Conservation (phyloP, 2,329 filamentous ascomycete species). For the Pestalotiopsis sp. region DNA sequence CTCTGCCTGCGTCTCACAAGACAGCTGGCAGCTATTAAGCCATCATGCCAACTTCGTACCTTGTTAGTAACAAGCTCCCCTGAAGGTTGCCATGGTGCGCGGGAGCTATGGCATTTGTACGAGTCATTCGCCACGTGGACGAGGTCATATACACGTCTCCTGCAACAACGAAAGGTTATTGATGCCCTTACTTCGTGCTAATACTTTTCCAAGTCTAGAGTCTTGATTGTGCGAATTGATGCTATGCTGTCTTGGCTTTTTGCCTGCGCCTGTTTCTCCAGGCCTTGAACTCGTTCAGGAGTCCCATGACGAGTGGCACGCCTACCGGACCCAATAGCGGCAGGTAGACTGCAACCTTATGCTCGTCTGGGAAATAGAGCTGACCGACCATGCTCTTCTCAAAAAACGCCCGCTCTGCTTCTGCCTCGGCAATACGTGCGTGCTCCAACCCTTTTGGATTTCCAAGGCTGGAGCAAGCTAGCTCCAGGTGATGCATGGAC, state of each 20-base stretch:
- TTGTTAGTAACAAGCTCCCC: too few species aligned
- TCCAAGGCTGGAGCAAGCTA: slow-evolving; percentile 74
- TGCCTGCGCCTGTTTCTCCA: slow-evolving; percentile 54
- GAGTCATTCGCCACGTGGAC: background rate
- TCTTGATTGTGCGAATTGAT: background rate
- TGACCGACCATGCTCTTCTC: slow-evolving; percentile 99
- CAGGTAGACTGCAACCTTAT: slow-evolving; percentile 95
- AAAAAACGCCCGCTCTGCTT: slow-evolving; percentile 94
- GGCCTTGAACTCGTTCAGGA: slow-evolving; percentile 78
- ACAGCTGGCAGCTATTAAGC: too few species aligned
- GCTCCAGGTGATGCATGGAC: slow-evolving; percentile 76
- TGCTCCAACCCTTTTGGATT: slow-evolving; percentile 71
- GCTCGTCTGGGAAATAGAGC: slow-evolving; percentile 97
- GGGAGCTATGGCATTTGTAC: background rate
- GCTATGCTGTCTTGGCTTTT: slow-evolving; percentile 35
- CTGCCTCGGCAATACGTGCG: slow-evolving; percentile 81
- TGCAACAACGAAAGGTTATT: background rate
- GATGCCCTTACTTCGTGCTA: background rate
- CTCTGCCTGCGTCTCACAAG: too few species aligned
- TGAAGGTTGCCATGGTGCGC: too few species aligned
- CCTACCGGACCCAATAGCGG: slow-evolving; percentile 88
- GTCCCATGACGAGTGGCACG: slow-evolving; percentile 83
- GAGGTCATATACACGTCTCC: background rate
- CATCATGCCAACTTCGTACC: too few species aligned
- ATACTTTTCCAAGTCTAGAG: background rate